Evolutionary conservation across 768 basidiomycete species (phyloP), one percentile per base, ranked within the genome.

Genomic region (Rubroboletus pulcherrimus): DNA sequence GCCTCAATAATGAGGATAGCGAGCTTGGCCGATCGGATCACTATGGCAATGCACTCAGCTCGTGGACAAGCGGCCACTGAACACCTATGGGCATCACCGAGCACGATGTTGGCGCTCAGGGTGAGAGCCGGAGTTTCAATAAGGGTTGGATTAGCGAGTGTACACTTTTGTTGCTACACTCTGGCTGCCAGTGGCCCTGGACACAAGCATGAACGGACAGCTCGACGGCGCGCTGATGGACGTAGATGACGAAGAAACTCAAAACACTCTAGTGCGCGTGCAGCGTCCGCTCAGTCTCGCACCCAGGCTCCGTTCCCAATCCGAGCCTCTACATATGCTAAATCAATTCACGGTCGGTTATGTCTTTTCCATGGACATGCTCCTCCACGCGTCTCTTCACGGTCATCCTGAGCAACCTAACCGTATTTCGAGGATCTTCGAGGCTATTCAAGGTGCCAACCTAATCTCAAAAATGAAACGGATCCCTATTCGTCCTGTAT

Each of bases 331-430:
- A 45, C 68, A 65, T 43, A 41, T 29, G 5, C 59, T 58, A 8
- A 57, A 59, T 2, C 51, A 55, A 17, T 63, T 64, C 56, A 55
- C 77, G 9, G 89, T 93, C 48, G 94, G 93, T 46, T 93, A 89
- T 74, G 85, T 96, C 54, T 98, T 92, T 66, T 89, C 91, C 26
- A 64, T 78, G 0, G 82, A 87, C 60, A 98, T 98, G 96, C 87
- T 89, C 73, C 73, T 83, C 17, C 97, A 98, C 73, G 83, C 79
- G 49, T 84, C 82, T 41, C 76, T 78, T n/a, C 74, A 77, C 24
- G 80, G 77, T 17, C 90, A 94, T 63, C 94, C 94, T 0, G 88
- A 91, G 61, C 77, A 81, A 49, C 89, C 87, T 0, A 79, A 77
- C 61, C 86, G 97, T 39, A 96, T 98, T 62, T 76, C 80, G 9